These are phyloP conservation scores for Vaccinium myrtillus DNA, from an alignment of 148 eudicot genomes.

Conservation along the genomic window DNA sequence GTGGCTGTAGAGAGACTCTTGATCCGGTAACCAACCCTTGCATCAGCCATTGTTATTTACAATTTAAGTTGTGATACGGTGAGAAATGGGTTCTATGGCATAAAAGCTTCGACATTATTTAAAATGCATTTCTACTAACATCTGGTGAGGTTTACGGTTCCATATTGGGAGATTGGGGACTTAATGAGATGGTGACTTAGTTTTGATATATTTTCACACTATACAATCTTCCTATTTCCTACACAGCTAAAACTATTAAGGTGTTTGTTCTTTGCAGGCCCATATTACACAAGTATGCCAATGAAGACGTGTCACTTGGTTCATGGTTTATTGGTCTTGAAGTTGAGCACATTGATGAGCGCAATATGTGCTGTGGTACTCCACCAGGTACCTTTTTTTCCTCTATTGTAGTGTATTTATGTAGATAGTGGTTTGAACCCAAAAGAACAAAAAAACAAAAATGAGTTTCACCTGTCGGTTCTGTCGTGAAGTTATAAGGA, in stretches of 20 bases:
- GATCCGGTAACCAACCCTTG: too few species aligned
- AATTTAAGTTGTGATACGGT: background rate
- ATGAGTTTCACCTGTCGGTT: background rate
- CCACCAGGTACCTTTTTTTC: slow-evolving; percentile 68
- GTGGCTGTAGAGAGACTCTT: background rate
- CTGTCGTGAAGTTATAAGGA: background rate
- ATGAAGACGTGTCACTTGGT: slow-evolving; percentile 93
- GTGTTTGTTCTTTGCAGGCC: slow-evolving; percentile 44
- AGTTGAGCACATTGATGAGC: slow-evolving; percentile 88
- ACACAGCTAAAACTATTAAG: background rate
- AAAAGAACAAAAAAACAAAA: background rate
- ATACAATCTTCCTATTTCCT: too few species aligned
- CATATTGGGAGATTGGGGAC: background rate
- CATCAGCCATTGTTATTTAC: background rate
- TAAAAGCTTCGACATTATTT: too few species aligned
- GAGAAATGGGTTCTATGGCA: background rate
- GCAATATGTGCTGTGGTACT: slow-evolving; percentile 93
- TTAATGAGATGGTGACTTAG: background rate
- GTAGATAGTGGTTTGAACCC: background rate
- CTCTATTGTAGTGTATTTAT: background rate
- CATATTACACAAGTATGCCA: slow-evolving; percentile 83
- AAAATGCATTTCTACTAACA: too few species aligned
- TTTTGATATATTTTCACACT: background rate
- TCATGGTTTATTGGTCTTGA: slow-evolving; percentile 95
- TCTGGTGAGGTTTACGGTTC: background rate